phyloP scores from a whole-genome alignment of 2,329 filamentous ascomycete genomes.

The Sodiomyces alkalinus region DNA sequence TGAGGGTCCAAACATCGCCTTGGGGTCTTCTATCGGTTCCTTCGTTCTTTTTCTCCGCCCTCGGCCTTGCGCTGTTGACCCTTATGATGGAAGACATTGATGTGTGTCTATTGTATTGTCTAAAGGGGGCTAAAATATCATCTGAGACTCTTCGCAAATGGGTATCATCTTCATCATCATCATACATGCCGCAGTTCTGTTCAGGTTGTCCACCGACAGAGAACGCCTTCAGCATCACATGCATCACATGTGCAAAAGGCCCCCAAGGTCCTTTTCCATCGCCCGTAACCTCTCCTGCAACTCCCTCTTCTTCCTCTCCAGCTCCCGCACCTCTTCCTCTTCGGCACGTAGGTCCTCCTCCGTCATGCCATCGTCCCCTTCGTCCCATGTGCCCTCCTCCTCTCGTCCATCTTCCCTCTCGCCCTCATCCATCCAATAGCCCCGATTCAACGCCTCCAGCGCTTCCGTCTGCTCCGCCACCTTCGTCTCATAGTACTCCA shows the following conservation, averaged over 20 bases:
- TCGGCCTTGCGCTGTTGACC: too few species aligned
- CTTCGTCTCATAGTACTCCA: constrained; percentile 65
- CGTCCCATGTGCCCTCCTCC: constrained; percentile 25
- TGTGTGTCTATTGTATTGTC: too few species aligned
- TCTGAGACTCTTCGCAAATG: too few species aligned
- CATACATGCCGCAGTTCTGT: neutral
- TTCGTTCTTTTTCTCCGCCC: neutral
- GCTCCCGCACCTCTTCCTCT: constrained; percentile 47
- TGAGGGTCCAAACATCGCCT: neutral
- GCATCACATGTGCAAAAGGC: constrained; percentile 35
- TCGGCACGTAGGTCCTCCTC: constrained; percentile 55
- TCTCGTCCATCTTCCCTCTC: constrained; percentile 36
- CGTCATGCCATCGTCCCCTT: constrained; percentile 34
- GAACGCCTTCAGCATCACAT: neutral
- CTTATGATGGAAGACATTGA: too few species aligned
- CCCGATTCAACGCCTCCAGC: constrained; percentile 54
- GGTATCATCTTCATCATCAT: constrained; percentile 2
- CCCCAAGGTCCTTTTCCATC: constrained; percentile 42
- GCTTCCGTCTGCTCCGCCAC: constrained; percentile 64
- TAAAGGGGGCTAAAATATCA: too few species aligned
- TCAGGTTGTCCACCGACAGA: too few species aligned
- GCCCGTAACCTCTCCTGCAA: constrained; percentile 34
- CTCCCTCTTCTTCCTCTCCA: constrained; percentile 41
- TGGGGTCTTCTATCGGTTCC: neutral
- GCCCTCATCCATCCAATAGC: constrained; percentile 39